Percentiles rank a stretch among this genome's conserved stretches.
These are phyloP conservation scores for Ophiostoma fasciatum DNA, from an alignment of 2,329 filamentous ascomycete genomes.

Conservation along the genomic window DNA sequence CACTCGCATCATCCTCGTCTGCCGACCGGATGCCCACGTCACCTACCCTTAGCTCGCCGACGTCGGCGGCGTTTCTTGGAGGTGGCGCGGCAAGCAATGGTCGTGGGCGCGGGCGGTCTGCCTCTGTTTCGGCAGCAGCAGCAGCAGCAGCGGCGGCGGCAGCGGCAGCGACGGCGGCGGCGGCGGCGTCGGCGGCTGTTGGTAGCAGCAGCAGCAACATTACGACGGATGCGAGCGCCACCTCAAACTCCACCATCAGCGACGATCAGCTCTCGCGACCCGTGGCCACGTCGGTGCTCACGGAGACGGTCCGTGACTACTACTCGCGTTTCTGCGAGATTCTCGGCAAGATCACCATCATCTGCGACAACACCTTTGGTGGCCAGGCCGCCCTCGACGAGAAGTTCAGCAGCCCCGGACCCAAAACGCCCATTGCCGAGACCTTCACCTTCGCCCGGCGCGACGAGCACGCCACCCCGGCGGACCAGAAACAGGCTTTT, in stretches of 20 bases:
- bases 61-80: slow-evolving; percentile 2
- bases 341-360: slow-evolving; percentile 84
- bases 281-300: slow-evolving; percentile 47
- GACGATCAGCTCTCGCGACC: slow-evolving; percentile 55
- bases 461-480: slow-evolving; percentile 57
- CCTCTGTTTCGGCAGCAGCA: slow-evolving; percentile 1
- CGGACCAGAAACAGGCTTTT: slow-evolving; percentile 83
- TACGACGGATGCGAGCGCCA: no score
- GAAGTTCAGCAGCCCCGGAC: slow-evolving; percentile 74
- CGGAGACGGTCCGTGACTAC: slow-evolving; percentile 66
- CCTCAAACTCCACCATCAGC: no score
- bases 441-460: slow-evolving; percentile 81
- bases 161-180: no score
- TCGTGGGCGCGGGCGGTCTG: not conserved
- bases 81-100: not conserved
- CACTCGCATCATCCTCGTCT: slow-evolving; percentile 17
- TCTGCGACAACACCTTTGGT: slow-evolving; percentile 94
- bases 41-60: slow-evolving; percentile 29
- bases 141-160: no score
- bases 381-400: slow-evolving; percentile 91
- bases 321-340: slow-evolving; percentile 91
- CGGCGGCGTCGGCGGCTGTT: no score
- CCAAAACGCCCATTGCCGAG: slow-evolving; percentile 89
- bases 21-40: slow-evolving; percentile 34
- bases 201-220: not conserved